phyloP scores from a whole-genome alignment of 306 rosid genomes.

The Inga laurina region DNA sequence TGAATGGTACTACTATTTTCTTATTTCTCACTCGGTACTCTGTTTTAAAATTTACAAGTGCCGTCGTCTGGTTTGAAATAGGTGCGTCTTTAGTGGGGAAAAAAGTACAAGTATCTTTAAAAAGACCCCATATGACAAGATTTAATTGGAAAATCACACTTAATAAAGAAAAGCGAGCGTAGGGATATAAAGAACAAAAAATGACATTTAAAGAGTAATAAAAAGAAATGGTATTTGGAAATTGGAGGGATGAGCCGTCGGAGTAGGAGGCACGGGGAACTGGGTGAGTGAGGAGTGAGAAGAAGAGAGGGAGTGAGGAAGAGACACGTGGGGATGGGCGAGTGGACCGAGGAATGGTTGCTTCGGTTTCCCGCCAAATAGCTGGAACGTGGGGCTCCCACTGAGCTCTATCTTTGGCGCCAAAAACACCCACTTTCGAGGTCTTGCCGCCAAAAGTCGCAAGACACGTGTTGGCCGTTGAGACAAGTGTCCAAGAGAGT shows the following conservation, averaged over 20 bases:
- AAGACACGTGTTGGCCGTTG: conserved; percentile 23
- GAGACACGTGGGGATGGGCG: conserved; percentile 12
- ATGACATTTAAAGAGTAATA: too few species aligned
- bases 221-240: neutral
- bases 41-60: neutral
- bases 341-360: conserved; percentile 4
- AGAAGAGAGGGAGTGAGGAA: too few species aligned
- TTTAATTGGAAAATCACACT: too few species aligned
- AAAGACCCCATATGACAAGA: too few species aligned
- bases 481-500: conserved; percentile 23
- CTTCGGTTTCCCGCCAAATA: conserved; percentile 40
- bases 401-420: conserved; percentile 28
- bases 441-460: neutral
- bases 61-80: neutral
- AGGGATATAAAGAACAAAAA: too few species aligned
- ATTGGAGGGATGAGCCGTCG: neutral
- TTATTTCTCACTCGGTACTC: neutral
- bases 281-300: neutral
- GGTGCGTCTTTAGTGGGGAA: too few species aligned
- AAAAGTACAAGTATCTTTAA: neutral
- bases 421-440: conserved; percentile 13
- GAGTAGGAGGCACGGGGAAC: neutral
- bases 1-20: too few species aligned
- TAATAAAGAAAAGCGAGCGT: too few species aligned
- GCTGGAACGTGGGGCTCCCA: conserved; percentile 35